A percentile compares a stretch with the other conserved stretches of the same genome.
Evolutionary conservation across 2,329 filamentous ascomycete genomes (phyloP).

Genomic region (Seiridium cupressi): DNA sequence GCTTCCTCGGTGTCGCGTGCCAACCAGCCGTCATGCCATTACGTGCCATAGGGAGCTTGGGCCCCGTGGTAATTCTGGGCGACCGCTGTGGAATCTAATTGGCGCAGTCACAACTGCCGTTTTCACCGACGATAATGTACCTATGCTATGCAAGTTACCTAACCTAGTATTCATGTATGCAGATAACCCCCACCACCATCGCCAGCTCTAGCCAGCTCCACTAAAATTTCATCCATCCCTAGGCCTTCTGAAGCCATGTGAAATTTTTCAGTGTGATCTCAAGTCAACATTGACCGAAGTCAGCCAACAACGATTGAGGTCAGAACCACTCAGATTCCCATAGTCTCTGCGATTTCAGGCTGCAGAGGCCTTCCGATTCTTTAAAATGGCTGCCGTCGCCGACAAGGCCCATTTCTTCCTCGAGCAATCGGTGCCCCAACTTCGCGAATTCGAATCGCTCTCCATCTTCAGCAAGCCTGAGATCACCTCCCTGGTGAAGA

Average conservation of each 20-base stretch:
- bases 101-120: too few relatives aligned
- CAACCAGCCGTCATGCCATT: conserved; percentile 3
- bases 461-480: conserved; percentile 89
- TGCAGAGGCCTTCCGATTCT: not conserved
- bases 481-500: conserved; percentile 83
- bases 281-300: not conserved
- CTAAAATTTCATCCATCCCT: not conserved
- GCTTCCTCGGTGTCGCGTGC: conserved; percentile 8
- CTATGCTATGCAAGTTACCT: not conserved
- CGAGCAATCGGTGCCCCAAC: conserved; percentile 86
- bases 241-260: not conserved
- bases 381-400: conserved; percentile 73
- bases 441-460: conserved; percentile 89
- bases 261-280: not conserved
- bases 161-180: not conserved
- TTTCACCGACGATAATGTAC: not conserved
- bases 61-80: not conserved
- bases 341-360: not conserved
- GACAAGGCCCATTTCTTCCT: conserved; percentile 96
- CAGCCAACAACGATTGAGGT: too few relatives aligned
- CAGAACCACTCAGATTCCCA: not conserved
- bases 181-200: not conserved
- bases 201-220: not conserved
- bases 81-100: too few relatives aligned
- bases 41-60: not conserved